Conservation (phyloP, 2,329 filamentous ascomycete genomes). For the Coniella vitis region DNA sequence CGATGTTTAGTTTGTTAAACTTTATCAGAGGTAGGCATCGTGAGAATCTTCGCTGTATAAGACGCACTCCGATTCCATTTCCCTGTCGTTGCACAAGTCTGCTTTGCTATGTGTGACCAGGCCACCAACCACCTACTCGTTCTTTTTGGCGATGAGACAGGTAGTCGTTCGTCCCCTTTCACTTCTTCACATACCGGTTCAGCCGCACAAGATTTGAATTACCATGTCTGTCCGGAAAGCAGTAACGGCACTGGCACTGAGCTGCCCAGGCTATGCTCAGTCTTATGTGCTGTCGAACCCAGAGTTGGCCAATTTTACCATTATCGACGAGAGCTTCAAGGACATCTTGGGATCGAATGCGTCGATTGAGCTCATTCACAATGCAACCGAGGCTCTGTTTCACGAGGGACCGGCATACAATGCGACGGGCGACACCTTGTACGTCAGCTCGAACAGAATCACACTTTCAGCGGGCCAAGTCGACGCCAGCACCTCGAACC, state of each 20-base stretch:
- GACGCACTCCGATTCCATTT: no score
- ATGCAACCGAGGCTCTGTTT: conserved; percentile 14
- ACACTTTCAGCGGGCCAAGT: conserved; percentile 5
- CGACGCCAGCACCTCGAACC: conserved; percentile 12
- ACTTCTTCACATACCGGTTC: no score
- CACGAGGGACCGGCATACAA: conserved; percentile 13
- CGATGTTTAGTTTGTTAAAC: no score
- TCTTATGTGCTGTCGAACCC: conserved; percentile 5
- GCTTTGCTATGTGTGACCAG: no score
- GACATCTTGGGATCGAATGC: conserved; percentile 7
- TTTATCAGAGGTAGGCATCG: no score
- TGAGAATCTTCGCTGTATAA: no score
- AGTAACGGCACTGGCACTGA: conserved; percentile 2
- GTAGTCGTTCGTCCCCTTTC: no score
- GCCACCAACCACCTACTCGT: no score
- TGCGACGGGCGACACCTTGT: conserved; percentile 7
- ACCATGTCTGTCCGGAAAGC: neutral
- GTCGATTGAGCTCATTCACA: conserved; percentile 14
- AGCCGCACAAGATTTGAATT: no score
- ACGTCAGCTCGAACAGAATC: conserved; percentile 16
- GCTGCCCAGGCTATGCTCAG: neutral
- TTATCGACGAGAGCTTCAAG: conserved; percentile 9
- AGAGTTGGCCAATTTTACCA: conserved; percentile 12
- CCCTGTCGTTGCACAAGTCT: no score
- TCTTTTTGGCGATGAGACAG: no score